Evolutionary conservation across 192 early-diverging fungal genomes (phyloP).

Genomic region (Dissophora ornata): DNA sequence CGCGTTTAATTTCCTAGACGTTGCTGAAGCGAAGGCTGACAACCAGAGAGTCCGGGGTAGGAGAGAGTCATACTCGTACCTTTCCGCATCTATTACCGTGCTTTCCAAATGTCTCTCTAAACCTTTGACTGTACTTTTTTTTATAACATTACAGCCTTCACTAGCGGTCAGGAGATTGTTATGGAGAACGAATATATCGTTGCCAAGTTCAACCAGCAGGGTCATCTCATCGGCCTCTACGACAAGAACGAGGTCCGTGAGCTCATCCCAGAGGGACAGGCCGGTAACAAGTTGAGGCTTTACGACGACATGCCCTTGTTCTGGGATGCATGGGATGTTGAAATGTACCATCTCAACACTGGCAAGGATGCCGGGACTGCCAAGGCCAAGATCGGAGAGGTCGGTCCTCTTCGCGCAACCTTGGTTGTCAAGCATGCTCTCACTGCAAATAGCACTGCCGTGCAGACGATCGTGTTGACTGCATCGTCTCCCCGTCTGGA

Average conservation of each 20-base stretch:
- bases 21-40: slow-evolving; percentile 10
- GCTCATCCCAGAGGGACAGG: slow-evolving; percentile 62
- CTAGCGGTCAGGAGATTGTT: slow-evolving; percentile 55
- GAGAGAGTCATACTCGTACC: too few species aligned
- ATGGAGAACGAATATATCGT: slow-evolving; percentile 83
- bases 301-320: slow-evolving; percentile 85
- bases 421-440: slow-evolving; percentile 74
- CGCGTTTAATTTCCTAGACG: slow-evolving; percentile 23
- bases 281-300: slow-evolving; percentile 82
- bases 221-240: slow-evolving; percentile 75
- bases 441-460: slow-evolving; percentile 71
- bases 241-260: slow-evolving; percentile 71
- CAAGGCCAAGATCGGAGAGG: slow-evolving; percentile 64
- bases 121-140: background rate
- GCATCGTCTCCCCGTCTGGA: slow-evolving; percentile 81
- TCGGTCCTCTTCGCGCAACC: slow-evolving; percentile 85
- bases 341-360: slow-evolving; percentile 95
- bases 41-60: slow-evolving; percentile 14
- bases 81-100: too few species aligned
- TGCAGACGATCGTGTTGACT: slow-evolving; percentile 81
- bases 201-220: slow-evolving; percentile 77
- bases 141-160: slow-evolving; percentile 12
- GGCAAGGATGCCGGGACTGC: slow-evolving; percentile 70
- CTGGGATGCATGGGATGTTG: slow-evolving; percentile 74
- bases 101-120: too few species aligned